phyloP scores from a whole-genome alignment of 192 early-diverging fungal species.

The Linnemannia zychae region DNA sequence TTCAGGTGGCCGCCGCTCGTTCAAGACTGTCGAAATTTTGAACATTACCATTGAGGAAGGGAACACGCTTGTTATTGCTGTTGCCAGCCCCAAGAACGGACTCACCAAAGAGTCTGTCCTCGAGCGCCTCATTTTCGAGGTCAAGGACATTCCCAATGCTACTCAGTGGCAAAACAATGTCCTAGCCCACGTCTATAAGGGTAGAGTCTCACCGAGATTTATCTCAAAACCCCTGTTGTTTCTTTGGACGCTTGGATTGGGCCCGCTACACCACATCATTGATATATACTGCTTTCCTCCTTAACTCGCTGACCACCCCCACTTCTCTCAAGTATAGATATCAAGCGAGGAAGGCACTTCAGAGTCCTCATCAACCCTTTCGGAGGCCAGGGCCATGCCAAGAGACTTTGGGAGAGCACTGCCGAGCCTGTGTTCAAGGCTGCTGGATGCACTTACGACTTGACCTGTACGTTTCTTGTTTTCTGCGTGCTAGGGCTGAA shows the following conservation, averaged over 20 bases:
- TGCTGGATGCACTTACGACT: constrained; percentile 67
- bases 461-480: constrained; percentile 58
- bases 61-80: constrained; percentile 14
- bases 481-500: neutral
- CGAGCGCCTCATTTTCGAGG: constrained; percentile 23
- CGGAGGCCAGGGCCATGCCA: constrained; percentile 77
- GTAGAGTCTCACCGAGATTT: constrained; percentile 18
- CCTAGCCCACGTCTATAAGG: constrained; percentile 51
- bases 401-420: constrained; percentile 63
- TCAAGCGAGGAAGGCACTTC: constrained; percentile 50
- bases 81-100: constrained; percentile 25
- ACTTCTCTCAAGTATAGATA: constrained; percentile 15
- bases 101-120: constrained; percentile 38
- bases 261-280: neutral
- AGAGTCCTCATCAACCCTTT: constrained; percentile 82
- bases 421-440: constrained; percentile 75
- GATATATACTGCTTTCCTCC: neutral
- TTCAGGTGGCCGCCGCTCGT: neutral
- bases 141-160: constrained; percentile 36
- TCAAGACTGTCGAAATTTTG: constrained; percentile 42
- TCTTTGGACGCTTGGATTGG: neutral
- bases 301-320: neutral
- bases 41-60: constrained; percentile 31
- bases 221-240: neutral
- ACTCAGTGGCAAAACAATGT: constrained; percentile 42